Evolutionary conservation across 495 filamentous ascomycete species (phyloP), one percentile per base, ranked within the genome.

Genomic region (Xylaria longipes): DNA sequence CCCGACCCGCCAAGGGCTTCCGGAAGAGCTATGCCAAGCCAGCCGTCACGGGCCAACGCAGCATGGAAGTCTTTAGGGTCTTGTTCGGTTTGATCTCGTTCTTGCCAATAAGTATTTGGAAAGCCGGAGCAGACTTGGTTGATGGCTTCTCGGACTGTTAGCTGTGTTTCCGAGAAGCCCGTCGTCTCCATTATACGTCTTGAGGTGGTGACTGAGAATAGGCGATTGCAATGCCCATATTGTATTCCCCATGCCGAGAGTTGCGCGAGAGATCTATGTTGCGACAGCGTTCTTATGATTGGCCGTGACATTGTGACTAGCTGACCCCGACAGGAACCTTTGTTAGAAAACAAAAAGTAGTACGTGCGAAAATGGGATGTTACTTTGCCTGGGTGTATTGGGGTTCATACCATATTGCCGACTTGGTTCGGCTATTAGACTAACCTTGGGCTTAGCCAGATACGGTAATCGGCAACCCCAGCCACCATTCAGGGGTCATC

Each of bases 21-120:
- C 0, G 92, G 92, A n/a, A 95, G 81, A 0, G 92, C 91, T 74
- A 94, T 93, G 8, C 93, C 92, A 22, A 96, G 87, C 91, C 92
- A 95, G n/a, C 92, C 91, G 76, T 91, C 91, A 62, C 88, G 88
- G n/a, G 92, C 91, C 69, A 95, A 31, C 0, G 91, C 90, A 3
- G 90, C 87, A 76, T 94, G 92, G 50, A 96, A 88, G 31, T 93
- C 91, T 72, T 88, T 85, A 0, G 93, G 93, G 75, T 95, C 91
- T 63, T 86, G 83, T 70, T 89, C 91, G 12, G 84, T 85, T 62
- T 93, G 86, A 74, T 95, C 93, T 71, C 84, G 87, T 69, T 90
- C 84, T 58, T 88, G 88, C 93, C 92, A 95, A 80, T 94, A 95
- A 37, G 81, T 79, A 63, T 84, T 81, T 63, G 89, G 86, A 69